These are phyloP conservation scores for Apiospora arundinis DNA, from an alignment of 2,329 filamentous ascomycete genomes.

Conservation along the genomic window DNA sequence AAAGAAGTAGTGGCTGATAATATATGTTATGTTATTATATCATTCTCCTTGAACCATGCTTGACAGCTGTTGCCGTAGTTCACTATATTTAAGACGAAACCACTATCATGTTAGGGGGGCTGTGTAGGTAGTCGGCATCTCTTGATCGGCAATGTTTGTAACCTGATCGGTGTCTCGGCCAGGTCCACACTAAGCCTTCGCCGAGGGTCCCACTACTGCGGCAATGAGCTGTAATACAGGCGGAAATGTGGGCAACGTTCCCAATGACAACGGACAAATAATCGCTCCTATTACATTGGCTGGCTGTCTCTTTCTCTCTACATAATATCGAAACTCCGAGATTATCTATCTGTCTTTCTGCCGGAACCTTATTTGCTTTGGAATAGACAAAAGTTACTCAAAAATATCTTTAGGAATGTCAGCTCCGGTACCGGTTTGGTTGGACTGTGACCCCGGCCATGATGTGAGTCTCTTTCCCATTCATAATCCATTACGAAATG, in stretches of 20 bases:
- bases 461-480: conserved; percentile 61
- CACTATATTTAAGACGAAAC: not conserved
- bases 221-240: conserved; percentile 6
- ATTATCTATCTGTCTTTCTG: not conserved
- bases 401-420: conserved; percentile 31
- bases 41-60: not conserved
- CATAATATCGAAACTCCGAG: too few species aligned
- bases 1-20: not conserved
- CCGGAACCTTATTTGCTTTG: not conserved
- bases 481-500: not conserved
- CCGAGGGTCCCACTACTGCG: conserved; percentile 3
- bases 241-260: conserved; percentile 7
- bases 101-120: not conserved
- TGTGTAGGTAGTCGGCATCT: not conserved
- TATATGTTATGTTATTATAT: not conserved
- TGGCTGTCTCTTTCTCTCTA: not conserved
- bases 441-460: conserved; percentile 68
- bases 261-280: not conserved
- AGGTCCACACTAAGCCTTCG: conserved; percentile 1
- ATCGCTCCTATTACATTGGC: not conserved
- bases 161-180: not conserved
- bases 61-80: not conserved
- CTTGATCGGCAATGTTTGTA: conserved; percentile 8
- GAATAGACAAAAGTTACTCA: not conserved
- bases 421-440: conserved; percentile 59